A percentile compares a stretch with the other conserved stretches of the same genome.
Conservation (phyloP, 2,329 filamentous ascomycete genomes). For the Curvularia verruculosa region DNA sequence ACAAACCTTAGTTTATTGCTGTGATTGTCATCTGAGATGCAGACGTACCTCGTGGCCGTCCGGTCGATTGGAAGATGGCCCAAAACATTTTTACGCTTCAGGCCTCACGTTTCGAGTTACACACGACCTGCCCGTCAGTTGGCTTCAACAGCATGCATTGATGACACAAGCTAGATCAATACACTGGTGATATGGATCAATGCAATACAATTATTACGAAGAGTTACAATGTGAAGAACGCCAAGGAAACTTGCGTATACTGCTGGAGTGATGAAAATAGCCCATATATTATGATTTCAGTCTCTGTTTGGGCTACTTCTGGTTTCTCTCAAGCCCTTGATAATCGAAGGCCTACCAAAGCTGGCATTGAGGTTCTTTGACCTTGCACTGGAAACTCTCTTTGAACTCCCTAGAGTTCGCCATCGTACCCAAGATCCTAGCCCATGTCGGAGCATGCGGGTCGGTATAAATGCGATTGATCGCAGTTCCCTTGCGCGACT, state of each 20-base stretch:
- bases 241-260: neutral
- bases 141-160: neutral
- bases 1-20: too few relatives aligned
- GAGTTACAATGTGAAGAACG: neutral
- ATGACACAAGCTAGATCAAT: neutral
- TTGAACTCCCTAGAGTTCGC: slow-evolving; percentile 71
- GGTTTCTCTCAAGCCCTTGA: neutral
- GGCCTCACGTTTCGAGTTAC: neutral
- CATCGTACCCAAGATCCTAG: slow-evolving; percentile 65
- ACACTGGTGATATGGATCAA: neutral
- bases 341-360: slow-evolving; percentile 61
- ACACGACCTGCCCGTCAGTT: neutral
- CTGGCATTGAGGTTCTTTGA: slow-evolving; percentile 70
- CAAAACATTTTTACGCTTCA: neutral
- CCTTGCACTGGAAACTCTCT: slow-evolving; percentile 69
- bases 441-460: slow-evolving; percentile 68
- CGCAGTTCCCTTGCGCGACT: slow-evolving; percentile 64
- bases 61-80: neutral
- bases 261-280: neutral
- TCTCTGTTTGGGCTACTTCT: neutral
- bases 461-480: slow-evolving; percentile 66
- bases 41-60: too few relatives aligned
- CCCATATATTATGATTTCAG: neutral
- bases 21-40: too few relatives aligned
- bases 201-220: neutral